These are phyloP conservation scores for Neolentinus lepideus DNA, from an alignment of 1,284 basidiomycete genomes.

Conservation along the genomic window DNA sequence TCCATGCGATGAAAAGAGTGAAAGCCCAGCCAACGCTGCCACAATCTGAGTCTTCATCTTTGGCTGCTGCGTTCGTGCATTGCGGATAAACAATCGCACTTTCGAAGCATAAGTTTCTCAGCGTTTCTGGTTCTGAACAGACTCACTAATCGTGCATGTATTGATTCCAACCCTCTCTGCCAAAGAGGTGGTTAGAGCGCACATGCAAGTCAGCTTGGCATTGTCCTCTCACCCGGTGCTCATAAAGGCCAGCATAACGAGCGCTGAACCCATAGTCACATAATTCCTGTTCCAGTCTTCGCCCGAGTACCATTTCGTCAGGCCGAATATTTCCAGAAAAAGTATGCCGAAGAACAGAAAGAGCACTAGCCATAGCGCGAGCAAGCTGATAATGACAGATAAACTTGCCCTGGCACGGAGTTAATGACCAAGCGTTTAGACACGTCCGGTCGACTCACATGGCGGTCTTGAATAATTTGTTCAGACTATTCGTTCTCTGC, in stretches of 20 bases:
- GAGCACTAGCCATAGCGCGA: conserved; percentile 86
- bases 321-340: conserved; percentile 87
- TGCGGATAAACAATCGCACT: conserved; percentile 76
- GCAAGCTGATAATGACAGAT: conserved; percentile 81
- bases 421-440: conserved; percentile 2
- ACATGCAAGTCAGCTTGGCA: not conserved
- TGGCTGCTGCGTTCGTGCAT: conserved; percentile 61
- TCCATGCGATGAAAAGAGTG: conserved; percentile 92
- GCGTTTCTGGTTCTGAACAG: not conserved
- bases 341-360: conserved; percentile 93
- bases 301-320: conserved; percentile 81
- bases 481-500: conserved; percentile 83
- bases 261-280: conserved; percentile 68
- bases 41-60: conserved; percentile 72
- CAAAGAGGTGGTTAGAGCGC: not conserved
- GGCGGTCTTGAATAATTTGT: conserved; percentile 96
- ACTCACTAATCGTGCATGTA: conserved; percentile 93
- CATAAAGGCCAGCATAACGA: conserved; percentile 84
- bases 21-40: conserved; percentile 86
- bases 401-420: conserved; percentile 62
- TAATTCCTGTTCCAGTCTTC: conserved; percentile 80
- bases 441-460: conserved; percentile 47
- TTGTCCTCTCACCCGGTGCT: conserved; percentile 51
- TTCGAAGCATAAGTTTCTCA: conserved; percentile 6
- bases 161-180: conserved; percentile 88